Evolutionary conservation across 78 protist species (phyloP).

Genomic region (Speleostelium caveatum): DNA sequence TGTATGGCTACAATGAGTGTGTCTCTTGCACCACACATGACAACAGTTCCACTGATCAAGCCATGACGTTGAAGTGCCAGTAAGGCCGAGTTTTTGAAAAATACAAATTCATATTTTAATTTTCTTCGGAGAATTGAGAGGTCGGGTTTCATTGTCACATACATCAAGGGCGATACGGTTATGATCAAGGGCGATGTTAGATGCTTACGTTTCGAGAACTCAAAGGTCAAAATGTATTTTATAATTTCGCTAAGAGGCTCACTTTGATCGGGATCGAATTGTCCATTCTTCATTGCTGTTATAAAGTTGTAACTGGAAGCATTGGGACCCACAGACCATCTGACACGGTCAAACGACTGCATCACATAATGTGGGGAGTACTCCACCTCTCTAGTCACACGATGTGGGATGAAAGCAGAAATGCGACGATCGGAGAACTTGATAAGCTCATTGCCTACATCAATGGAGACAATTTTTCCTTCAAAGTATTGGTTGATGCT

Average conservation of each 20-base stretch:
- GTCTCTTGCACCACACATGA: background rate
- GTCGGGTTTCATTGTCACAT: background rate
- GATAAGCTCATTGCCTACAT: slow-evolving; percentile 10
- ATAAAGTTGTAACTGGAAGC: background rate
- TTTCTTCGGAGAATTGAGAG: background rate
- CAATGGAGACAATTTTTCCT: background rate
- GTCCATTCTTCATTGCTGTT: background rate
- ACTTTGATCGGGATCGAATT: background rate
- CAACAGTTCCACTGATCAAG: slow-evolving; percentile 26
- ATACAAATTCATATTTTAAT: background rate
- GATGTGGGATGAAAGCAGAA: background rate
- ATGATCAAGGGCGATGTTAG: background rate
- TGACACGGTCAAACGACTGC: slow-evolving; percentile 8
- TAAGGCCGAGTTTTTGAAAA: slow-evolving; percentile 12
- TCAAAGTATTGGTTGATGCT: background rate
- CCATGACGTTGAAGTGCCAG: slow-evolving; percentile 31
- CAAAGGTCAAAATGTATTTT: background rate
- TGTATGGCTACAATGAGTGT: background rate
- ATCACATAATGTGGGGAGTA: slow-evolving; percentile 42
- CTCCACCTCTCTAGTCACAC: slow-evolving; percentile 9
- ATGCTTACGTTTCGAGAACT: background rate
- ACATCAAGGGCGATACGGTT: slow-evolving; percentile 2
- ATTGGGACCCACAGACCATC: slow-evolving; percentile 9
- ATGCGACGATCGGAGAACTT: background rate
- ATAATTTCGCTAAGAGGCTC: background rate